These are phyloP conservation scores for Gyrodon lividus DNA, from an alignment of 768 basidiomycete species.

Conservation along the genomic window DNA sequence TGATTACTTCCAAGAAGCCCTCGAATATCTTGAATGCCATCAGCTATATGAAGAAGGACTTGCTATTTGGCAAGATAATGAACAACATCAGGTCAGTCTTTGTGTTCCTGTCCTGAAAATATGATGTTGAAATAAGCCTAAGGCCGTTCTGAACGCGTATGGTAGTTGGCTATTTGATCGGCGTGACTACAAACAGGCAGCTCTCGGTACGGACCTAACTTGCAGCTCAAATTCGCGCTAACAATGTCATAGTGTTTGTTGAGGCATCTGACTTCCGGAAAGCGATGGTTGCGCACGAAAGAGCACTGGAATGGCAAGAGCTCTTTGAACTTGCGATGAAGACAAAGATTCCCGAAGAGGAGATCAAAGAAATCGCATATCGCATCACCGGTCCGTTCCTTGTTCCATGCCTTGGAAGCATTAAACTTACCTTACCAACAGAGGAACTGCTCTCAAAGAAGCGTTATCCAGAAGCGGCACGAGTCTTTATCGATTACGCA, in stretches of 20 bases:
- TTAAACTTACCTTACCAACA: conserved; percentile 31
- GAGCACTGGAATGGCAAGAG: conserved; percentile 87
- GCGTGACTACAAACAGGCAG: conserved; percentile 81
- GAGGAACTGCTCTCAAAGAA: conserved; percentile 84
- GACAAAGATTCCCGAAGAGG: conserved; percentile 49
- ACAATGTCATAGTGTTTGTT: conserved; percentile 57
- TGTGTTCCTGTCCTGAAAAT: not conserved
- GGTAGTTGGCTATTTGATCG: conserved; percentile 87
- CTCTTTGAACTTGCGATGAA: conserved; percentile 76
- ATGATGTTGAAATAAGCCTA: conserved; percentile 10
- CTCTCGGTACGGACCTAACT: conserved; percentile 53
- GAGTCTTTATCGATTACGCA: conserved; percentile 81
- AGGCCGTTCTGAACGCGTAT: conserved; percentile 73
- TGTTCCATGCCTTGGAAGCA: not conserved
- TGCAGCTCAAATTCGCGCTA: not conserved
- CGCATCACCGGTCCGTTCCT: conserved; percentile 70
- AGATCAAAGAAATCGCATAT: conserved; percentile 64
- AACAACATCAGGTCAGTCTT: conserved; percentile 55
- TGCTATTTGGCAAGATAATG: conserved; percentile 66
- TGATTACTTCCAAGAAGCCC: conserved; percentile 74
- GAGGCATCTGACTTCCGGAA: conserved; percentile 63
- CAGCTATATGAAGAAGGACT: conserved; percentile 74
- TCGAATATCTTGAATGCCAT: conserved; percentile 77
- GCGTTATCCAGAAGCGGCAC: conserved; percentile 75
- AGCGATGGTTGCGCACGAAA: conserved; percentile 87